These are phyloP conservation scores for Sequoia sempervirens DNA, from an alignment of 75 land plant species.

Conservation along the genomic window DNA sequence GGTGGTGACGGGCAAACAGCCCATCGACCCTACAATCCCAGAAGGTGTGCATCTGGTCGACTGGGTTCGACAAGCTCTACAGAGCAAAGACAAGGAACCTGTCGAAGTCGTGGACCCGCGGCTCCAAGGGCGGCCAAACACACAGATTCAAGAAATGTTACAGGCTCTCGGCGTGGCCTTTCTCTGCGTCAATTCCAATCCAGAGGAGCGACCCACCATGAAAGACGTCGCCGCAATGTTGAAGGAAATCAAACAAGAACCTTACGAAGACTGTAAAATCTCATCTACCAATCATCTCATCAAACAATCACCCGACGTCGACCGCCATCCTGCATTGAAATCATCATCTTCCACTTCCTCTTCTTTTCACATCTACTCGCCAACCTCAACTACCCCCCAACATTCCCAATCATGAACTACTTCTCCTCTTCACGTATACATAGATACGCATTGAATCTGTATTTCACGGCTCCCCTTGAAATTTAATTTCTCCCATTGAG, in stretches of 20 bases:
- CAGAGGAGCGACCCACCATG: constrained; percentile 71
- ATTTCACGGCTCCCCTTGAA: background rate
- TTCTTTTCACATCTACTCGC: background rate
- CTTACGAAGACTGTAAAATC: background rate
- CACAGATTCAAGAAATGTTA: constrained; percentile 59
- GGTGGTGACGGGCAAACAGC: constrained; percentile 48
- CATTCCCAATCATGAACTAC: background rate
- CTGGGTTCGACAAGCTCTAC: constrained; percentile 34
- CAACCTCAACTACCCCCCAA: background rate
- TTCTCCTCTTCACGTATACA: background rate
- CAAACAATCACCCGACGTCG: background rate
- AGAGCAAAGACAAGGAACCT: background rate
- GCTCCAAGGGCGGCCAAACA: constrained; percentile 39
- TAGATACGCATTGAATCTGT: background rate
- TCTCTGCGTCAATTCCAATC: constrained; percentile 53
- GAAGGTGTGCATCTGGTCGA: constrained; percentile 54
- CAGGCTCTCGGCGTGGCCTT: constrained; percentile 65
- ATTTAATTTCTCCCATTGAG: background rate
- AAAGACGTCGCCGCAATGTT: constrained; percentile 73
- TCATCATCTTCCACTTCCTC: background rate
- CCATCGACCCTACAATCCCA: constrained; percentile 43
- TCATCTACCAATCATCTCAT: background rate
- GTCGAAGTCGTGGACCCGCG: constrained; percentile 25
- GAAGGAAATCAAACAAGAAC: constrained; percentile 41
- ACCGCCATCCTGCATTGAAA: background rate